Conservation (phyloP, 139 green algal genomes). For the Closterium sp. region DNA sequence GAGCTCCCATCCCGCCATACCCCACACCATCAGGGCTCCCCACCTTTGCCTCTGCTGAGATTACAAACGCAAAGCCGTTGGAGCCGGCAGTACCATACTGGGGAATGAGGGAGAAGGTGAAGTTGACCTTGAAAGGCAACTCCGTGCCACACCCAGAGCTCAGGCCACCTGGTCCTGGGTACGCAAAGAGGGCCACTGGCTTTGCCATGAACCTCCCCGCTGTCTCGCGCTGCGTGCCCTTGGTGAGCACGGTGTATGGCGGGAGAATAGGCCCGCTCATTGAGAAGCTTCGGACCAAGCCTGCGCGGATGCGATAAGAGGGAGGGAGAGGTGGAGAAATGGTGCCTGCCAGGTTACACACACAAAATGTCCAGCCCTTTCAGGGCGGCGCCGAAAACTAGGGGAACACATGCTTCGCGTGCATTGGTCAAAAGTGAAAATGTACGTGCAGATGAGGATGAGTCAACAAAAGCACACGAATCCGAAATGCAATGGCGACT, state of each 20-base stretch:
- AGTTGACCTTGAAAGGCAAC: not conserved
- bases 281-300: not conserved
- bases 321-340: not conserved
- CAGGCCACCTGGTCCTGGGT: not conserved
- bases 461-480: too few species aligned
- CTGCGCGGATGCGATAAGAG: too few species aligned
- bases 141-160: not conserved
- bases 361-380: not conserved
- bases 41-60: not conserved
- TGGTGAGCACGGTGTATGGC: not conserved
- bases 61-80: not conserved
- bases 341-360: not conserved
- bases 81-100: not conserved
- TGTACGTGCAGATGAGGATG: too few species aligned
- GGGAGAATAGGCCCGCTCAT: not conserved
- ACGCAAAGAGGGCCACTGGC: not conserved
- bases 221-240: not conserved
- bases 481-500: too few species aligned
- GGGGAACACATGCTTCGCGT: too few species aligned
- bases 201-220: not conserved
- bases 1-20: not conserved
- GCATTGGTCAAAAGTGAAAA: too few species aligned
- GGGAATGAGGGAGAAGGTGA: not conserved
- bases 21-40: not conserved
- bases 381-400: too few species aligned